Conservation (phyloP, 441 rosid genomes). For the Sinapis alba region DNA sequence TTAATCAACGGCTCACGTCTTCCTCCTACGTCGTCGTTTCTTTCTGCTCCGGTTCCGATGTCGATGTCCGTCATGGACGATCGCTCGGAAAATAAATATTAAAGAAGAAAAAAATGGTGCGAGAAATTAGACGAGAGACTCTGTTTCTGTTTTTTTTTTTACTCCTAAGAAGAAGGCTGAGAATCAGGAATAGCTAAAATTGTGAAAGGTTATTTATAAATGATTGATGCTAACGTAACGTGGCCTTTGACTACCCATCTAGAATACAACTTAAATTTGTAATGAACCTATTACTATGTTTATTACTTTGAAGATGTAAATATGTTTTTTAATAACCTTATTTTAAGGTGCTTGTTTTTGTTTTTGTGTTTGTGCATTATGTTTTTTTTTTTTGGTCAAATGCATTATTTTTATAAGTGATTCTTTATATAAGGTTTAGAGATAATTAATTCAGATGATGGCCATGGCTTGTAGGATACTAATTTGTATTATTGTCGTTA, state of each 20-base stretch:
- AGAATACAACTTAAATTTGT: neutral
- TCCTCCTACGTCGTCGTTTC: slow-evolving; percentile 6
- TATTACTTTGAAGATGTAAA: neutral
- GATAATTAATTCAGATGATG: neutral
- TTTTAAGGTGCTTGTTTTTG: neutral
- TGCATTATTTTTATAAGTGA: neutral
- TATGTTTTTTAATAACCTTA: neutral
- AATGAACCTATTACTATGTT: neutral
- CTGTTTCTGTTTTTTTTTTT: neutral
- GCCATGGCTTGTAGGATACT: too few relatives aligned
- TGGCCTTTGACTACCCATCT: slow-evolving; percentile 14
- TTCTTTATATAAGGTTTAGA: neutral
- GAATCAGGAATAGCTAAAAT: slow-evolving; percentile 24
- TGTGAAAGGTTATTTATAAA: slow-evolving; percentile 31
- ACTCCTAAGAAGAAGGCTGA: neutral
- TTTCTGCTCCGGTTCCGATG: slow-evolving; percentile 35
- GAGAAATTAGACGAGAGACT: neutral
- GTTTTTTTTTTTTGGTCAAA: neutral
- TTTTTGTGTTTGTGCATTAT: neutral
- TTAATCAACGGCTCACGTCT: slow-evolving; percentile 39
- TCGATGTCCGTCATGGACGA: slow-evolving; percentile 47
- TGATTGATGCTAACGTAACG: slow-evolving; percentile 31
- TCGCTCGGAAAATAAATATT: slow-evolving; percentile 18
- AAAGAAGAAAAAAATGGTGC: neutral
- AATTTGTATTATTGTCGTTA: too few relatives aligned